Percentiles rank a stretch among this genome's conserved stretches.
Conservation (phyloP, 2,329 filamentous ascomycete genomes). For the Pseudogymnoascus pannorum region DNA sequence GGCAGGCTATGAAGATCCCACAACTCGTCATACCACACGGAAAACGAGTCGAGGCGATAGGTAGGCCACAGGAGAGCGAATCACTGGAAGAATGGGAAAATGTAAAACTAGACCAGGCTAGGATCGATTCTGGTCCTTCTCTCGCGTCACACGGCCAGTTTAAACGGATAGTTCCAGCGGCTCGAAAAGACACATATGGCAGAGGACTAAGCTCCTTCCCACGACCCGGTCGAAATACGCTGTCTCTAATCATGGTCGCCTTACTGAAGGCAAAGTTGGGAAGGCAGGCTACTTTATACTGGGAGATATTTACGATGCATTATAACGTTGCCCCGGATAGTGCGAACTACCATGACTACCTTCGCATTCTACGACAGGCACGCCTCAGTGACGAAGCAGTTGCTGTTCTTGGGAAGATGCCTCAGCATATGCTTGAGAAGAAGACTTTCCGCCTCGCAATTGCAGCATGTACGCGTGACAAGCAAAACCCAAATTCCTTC, state of each 20-base stretch:
- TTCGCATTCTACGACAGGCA: constrained; percentile 58
- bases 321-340: constrained; percentile 62
- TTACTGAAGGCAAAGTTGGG: constrained; percentile 54
- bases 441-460: constrained; percentile 67
- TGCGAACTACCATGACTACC: constrained; percentile 61
- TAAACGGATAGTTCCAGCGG: constrained; percentile 13
- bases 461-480: constrained; percentile 66
- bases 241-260: constrained; percentile 63
- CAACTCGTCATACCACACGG: constrained; percentile 30
- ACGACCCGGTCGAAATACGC: constrained; percentile 45
- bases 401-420: constrained; percentile 50
- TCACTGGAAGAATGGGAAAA: constrained; percentile 8
- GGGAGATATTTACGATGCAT: constrained; percentile 59
- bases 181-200: constrained; percentile 9
- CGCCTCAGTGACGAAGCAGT: constrained; percentile 58
- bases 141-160: constrained; percentile 6
- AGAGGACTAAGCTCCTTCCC: constrained; percentile 30
- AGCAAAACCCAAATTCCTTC: constrained; percentile 64
- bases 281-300: constrained; percentile 65
- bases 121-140: background rate
- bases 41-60: background rate
- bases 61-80: background rate
- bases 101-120: background rate
- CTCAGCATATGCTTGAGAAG: constrained; percentile 34
- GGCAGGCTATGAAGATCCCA: constrained; percentile 73